Base-by-base conservation (phyloP, 306 rosid genomes). In the Oxytropis ochrocephala region DNA sequence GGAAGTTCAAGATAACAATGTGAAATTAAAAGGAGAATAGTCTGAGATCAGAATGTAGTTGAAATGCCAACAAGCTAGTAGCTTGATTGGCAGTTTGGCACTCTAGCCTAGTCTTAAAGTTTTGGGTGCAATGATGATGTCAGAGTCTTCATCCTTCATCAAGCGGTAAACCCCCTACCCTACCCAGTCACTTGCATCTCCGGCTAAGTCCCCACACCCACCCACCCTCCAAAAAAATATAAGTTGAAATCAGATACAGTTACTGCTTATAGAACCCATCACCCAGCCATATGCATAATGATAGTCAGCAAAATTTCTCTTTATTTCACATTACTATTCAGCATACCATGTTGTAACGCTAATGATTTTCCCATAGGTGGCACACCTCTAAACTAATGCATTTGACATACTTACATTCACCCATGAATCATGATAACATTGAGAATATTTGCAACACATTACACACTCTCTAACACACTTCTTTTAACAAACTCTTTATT, bases 21-120 rank as follows among this genome's bases (percentile, higher is more conserved):
- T 61, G 33, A 54, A 59, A 46, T 17, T 50, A 70, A 77, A 70
- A 67, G 60, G 6, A 62, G 73, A 63, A 49, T 48, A 69, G 38
- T 17, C 50, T 18, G 27, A 19, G 33, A 58, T 46, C 44, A 42
- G 56, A 67, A 64, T 50, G 38, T 42, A 39, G 36, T 39, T 35
- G 56, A 58, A 57, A 77, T 65, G 70, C n/a, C 57, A 64, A 41
- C 19, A 42, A 29, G 63, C 54, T 39, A 72, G 52, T 33, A 55
- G 67, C 48, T 62, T 16, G 39, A 70, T 77, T 48, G 36, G 42
- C 58, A 63, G 46, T 63, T 70, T 39, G 27, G 50, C 48, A 70
- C n/a, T 36, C 49, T 29, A 55, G 13, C 56, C 19, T 64, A 53
- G 55, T 43, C 50, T 17, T 17, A 30, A 55, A 55, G 7, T 43